Conservation (phyloP, 2,329 filamentous ascomycete genomes). For the Verticillium longisporum region DNA sequence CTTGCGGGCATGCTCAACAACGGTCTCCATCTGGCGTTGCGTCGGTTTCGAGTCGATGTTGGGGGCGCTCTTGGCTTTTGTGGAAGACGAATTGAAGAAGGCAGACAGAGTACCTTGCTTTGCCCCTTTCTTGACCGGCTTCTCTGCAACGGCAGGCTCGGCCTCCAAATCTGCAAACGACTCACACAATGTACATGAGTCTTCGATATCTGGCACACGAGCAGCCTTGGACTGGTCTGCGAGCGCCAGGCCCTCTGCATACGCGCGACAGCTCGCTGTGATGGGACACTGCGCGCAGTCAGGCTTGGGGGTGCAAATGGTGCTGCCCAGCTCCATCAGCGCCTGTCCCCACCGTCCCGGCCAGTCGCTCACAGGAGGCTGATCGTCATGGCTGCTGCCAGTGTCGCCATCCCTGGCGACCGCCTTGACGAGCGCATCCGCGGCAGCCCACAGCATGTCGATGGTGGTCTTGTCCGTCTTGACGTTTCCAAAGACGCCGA, state of each 20-base stretch:
- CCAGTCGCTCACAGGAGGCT: slow-evolving; percentile 33
- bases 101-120: slow-evolving; percentile 26
- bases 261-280: slow-evolving; percentile 42
- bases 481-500: slow-evolving; percentile 49
- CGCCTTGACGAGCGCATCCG: slow-evolving; percentile 45
- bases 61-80: background rate
- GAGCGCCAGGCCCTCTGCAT: slow-evolving; percentile 35
- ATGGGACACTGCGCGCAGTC: slow-evolving; percentile 47
- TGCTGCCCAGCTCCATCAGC: slow-evolving; percentile 60
- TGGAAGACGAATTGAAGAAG: slow-evolving; percentile 15
- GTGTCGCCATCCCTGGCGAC: slow-evolving; percentile 32
- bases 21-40: slow-evolving; percentile 20
- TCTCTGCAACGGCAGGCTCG: slow-evolving; percentile 6
- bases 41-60: background rate
- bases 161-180: slow-evolving; percentile 27
- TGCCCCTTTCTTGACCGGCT: slow-evolving; percentile 4
- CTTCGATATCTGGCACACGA: slow-evolving; percentile 38
- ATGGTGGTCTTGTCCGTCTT: slow-evolving; percentile 47
- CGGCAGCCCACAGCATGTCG: slow-evolving; percentile 52
- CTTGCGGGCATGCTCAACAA: slow-evolving; percentile 37
- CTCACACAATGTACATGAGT: slow-evolving; percentile 41
- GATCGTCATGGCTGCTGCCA: slow-evolving; percentile 8
- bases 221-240: slow-evolving; percentile 14
- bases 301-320: slow-evolving; percentile 53
- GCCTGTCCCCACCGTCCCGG: slow-evolving; percentile 59